phyloP scores from a whole-genome alignment of 2,329 filamentous ascomycete species.

The Colletotrichum sp. region DNA sequence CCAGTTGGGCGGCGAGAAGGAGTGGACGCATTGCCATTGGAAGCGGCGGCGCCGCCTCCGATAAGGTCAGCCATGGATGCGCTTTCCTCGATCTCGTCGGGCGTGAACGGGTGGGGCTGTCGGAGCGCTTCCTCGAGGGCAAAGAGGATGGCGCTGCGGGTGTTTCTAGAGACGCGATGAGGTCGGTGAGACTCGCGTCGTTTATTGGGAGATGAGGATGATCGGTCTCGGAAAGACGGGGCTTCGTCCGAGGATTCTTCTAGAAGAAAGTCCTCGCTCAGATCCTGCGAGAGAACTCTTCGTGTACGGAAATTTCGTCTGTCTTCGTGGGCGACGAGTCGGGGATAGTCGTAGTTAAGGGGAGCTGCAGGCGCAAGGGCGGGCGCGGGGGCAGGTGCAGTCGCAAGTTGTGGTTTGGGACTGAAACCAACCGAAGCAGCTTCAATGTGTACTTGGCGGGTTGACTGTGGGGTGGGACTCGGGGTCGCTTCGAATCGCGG shows the following conservation, averaged over 20 bases:
- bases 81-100: conserved; percentile 85
- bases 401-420: conserved; percentile 43
- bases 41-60: conserved; percentile 58
- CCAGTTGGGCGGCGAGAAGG: conserved; percentile 47
- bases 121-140: conserved; percentile 90
- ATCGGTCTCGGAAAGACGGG: conserved; percentile 24
- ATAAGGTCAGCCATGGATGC: conserved; percentile 88
- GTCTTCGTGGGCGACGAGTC: conserved; percentile 28
- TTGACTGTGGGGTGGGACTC: conserved; percentile 43
- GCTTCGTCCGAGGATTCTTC: conserved; percentile 39
- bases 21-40: conserved; percentile 57
- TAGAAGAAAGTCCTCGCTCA: conserved; percentile 49
- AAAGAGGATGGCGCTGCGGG: conserved; percentile 89
- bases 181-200: conserved; percentile 44
- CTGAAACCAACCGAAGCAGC: conserved; percentile 54
- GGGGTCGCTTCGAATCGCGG: conserved; percentile 53
- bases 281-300: conserved; percentile 52
- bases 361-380: conserved; percentile 15
- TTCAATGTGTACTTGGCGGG: conserved; percentile 47
- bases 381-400: conserved; percentile 29
- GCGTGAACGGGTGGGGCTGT: conserved; percentile 80
- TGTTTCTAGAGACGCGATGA: conserved; percentile 78
- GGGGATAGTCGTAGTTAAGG: conserved; percentile 18
- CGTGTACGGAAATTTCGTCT: conserved; percentile 26
- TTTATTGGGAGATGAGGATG: conserved; percentile 33